Percentiles rank a stretch among this genome's conserved stretches.
Evolutionary conservation across 1,139 yeast genomes (phyloP).

Genomic region (Yamadazyma mexicana): DNA sequence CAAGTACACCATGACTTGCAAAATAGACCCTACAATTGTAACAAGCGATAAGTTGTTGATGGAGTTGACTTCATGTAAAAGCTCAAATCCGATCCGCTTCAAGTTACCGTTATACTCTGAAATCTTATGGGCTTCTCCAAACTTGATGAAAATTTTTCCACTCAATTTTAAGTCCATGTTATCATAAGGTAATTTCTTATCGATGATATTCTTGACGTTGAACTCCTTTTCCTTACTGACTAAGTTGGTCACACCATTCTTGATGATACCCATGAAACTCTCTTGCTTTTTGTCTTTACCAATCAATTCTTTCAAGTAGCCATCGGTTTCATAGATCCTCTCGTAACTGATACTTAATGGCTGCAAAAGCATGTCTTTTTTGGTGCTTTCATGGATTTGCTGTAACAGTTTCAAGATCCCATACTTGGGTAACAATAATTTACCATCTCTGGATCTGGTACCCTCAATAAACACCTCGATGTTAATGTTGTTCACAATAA

Average conservation of each 20-base stretch:
- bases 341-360: constrained; percentile 67
- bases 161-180: constrained; percentile 19
- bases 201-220: constrained; percentile 17
- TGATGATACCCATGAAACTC: constrained; percentile 35
- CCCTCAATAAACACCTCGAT: constrained; percentile 70
- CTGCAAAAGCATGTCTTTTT: constrained; percentile 46
- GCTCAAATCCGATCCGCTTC: constrained; percentile 43
- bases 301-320: constrained; percentile 58
- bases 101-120: constrained; percentile 24
- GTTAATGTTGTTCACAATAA: constrained; percentile 51
- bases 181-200: constrained; percentile 11
- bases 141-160: constrained; percentile 41
- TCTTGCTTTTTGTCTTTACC: constrained; percentile 61
- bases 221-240: constrained; percentile 10
- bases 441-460: constrained; percentile 67
- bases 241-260: constrained; percentile 36
- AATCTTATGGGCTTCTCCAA: constrained; percentile 36
- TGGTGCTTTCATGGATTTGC: constrained; percentile 42
- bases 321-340: constrained; percentile 65
- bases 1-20: constrained; percentile 33
- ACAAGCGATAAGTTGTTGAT: constrained; percentile 37
- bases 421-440: constrained; percentile 61
- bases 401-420: constrained; percentile 58
- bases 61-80: constrained; percentile 42
- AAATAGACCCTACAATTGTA: constrained; percentile 39